Evolutionary conservation across 2,329 filamentous ascomycete species (phyloP).

Genomic region (Cercospora zeae-maydis): DNA sequence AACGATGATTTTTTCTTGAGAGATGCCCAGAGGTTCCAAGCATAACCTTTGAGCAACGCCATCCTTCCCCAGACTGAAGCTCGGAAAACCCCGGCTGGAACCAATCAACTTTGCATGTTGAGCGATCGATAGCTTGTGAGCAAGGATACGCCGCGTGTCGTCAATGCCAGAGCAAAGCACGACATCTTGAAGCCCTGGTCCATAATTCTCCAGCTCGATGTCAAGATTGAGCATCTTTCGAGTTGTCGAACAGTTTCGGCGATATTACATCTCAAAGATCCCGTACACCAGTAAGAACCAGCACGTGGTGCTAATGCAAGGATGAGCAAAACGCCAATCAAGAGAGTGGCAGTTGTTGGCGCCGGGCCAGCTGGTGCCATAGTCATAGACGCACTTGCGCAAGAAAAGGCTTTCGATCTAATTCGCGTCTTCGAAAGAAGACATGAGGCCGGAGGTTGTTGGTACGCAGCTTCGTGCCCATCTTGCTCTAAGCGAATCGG

Average conservation of each 20-base stretch:
- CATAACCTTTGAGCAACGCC: neutral
- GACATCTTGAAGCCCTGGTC: neutral
- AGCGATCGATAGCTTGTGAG: neutral
- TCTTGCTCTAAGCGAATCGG: neutral
- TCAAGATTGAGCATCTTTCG: neutral
- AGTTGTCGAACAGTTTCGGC: neutral
- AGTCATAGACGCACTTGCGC: slow-evolving; percentile 4
- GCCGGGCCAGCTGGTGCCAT: slow-evolving; percentile 12
- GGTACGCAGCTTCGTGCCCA: slow-evolving; percentile 41
- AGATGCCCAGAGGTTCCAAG: neutral
- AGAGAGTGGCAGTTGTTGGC: slow-evolving; percentile 27
- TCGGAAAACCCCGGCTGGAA: neutral
- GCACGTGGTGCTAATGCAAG: neutral
- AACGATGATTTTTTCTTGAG: neutral
- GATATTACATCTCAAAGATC: neutral
- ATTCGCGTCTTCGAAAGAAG: slow-evolving; percentile 57
- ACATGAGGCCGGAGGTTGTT: slow-evolving; percentile 58
- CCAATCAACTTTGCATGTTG: neutral
- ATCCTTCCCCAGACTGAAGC: neutral
- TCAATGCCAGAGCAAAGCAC: neutral
- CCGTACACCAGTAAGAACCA: neutral
- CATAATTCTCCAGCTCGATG: neutral
- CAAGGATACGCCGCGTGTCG: neutral
- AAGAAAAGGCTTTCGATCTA: slow-evolving; percentile 9
- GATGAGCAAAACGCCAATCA: neutral